Evolutionary conservation across 1,284 basidiomycete genomes (phyloP), one percentile per base, ranked within the genome.

Genomic region (Fomitopsis pinicola): DNA sequence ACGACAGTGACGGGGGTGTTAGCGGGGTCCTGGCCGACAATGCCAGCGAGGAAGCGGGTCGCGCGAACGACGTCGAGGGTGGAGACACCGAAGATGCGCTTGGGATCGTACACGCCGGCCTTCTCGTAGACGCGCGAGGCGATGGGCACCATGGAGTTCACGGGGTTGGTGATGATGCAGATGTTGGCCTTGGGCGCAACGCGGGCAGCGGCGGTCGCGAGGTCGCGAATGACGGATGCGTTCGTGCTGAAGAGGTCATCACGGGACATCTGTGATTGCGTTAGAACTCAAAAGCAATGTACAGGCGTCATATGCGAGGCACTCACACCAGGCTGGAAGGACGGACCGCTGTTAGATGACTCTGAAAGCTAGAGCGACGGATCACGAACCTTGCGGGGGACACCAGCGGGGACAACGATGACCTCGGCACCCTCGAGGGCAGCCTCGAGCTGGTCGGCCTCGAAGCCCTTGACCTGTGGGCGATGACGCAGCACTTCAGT

Each of bases 221-320:
- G 91, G 82, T 97, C 95, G 61, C 95, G 93, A 71, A 98, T 95
- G 76, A 99, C 97, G 64, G 92, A 94, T 59, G 94, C 94, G 75
- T 97, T 96, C 67, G 93, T 95, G 82, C 96, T 97, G 89, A 99
- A 99, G 65, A 99, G 92, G 77, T 99, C 97, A 76, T 99, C 97
- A 80, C 97, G 94, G 78, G 91, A 94, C 95, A 95, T 94, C 88
- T 90, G 67, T 66, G 76, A 66, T 66, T 60, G 58, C 64, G 67
- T 36, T 60, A 69, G 60, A 36, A 28, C 30, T 57, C 17, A 22
- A 38, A 5, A 17, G 35, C 3, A n/a, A 53, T 38, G 14, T 10
- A 19, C n/a, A 17, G 3, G 36, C 52, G 35, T 38, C 36, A 38
- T 33, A 19, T 58, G 59, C 61, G 38, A 38, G 60, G 64, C 35